Conservation (phyloP, 2,329 filamentous ascomycete species). For the Emergomyces pasteurianus region DNA sequence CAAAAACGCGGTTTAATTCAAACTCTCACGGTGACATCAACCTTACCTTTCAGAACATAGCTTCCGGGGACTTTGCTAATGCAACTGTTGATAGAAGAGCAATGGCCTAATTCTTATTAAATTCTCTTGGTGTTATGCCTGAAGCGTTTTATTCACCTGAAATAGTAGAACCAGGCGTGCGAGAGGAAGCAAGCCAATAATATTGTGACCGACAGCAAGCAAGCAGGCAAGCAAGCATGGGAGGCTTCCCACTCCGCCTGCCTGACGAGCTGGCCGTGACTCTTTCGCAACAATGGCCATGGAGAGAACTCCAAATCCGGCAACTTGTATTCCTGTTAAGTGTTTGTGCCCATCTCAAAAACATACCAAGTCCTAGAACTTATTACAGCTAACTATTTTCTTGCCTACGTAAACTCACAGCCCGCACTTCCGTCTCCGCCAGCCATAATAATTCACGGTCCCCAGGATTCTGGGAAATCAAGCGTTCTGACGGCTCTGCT, state of each 20-base stretch:
- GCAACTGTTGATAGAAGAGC: no score
- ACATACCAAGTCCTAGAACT: not conserved
- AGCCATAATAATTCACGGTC: conserved; percentile 69
- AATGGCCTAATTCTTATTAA: no score
- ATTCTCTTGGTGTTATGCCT: no score
- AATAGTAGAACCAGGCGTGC: no score
- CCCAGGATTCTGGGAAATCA: conserved; percentile 78
- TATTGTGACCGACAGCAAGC: no score
- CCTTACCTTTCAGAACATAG: no score
- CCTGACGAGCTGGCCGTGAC: conserved; percentile 22
- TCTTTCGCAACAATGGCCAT: conserved; percentile 32
- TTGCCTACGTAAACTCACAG: conserved; percentile 13
- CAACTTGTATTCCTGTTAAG: conserved; percentile 8
- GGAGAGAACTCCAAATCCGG: conserved; percentile 30
- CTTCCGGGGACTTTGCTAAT: no score
- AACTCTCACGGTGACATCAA: no score
- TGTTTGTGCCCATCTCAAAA: not conserved
- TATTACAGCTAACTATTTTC: not conserved
- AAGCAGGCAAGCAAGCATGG: not conserved
- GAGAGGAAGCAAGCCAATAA: no score
- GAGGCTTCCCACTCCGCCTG: conserved; percentile 15
- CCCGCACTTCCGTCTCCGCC: conserved; percentile 50
- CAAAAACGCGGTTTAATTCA: no score
- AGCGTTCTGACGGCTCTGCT: conserved; percentile 55
- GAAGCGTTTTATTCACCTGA: no score